Evolutionary conservation across 345 rosid species (phyloP).

Genomic region (Citrus reticulata): DNA sequence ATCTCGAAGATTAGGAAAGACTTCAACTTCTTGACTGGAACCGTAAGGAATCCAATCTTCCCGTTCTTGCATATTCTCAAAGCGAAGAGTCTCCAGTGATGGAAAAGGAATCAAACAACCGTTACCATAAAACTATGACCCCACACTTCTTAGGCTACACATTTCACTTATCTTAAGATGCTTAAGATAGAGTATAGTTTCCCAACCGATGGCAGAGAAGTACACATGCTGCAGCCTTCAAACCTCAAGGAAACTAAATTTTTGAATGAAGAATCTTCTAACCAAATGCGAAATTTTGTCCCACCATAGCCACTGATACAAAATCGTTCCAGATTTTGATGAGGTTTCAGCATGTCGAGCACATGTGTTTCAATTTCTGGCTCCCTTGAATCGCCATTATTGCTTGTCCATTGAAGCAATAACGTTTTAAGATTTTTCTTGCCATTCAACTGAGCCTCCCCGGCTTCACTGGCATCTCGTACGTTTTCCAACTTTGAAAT

Average conservation of each 20-base stretch:
- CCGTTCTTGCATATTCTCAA: conserved; percentile 27
- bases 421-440: conserved; percentile 30
- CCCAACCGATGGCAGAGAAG: conserved; percentile 9
- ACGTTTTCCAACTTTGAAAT: conserved; percentile 7
- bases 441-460: conserved; percentile 25
- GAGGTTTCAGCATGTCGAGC: conserved; percentile 40
- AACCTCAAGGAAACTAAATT: conserved; percentile 4
- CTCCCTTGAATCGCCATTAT: neutral
- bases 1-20: conserved; percentile 25
- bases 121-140: conserved; percentile 9
- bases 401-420: conserved; percentile 28
- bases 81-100: neutral
- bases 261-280: conserved; percentile 14
- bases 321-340: conserved; percentile 32
- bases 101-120: conserved; percentile 11
- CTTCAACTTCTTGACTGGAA: conserved; percentile 2
- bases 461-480: conserved; percentile 15
- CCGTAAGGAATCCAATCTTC: conserved; percentile 24
- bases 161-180: neutral
- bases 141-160: neutral
- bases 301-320: conserved; percentile 33
- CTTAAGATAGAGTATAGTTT: neutral
- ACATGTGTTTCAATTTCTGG: conserved; percentile 20
- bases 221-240: neutral
- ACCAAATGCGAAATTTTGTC: conserved; percentile 6